Evolutionary conservation across 2,329 filamentous ascomycete genomes (phyloP).

Genomic region (Pseudogymnoascus sp.): DNA sequence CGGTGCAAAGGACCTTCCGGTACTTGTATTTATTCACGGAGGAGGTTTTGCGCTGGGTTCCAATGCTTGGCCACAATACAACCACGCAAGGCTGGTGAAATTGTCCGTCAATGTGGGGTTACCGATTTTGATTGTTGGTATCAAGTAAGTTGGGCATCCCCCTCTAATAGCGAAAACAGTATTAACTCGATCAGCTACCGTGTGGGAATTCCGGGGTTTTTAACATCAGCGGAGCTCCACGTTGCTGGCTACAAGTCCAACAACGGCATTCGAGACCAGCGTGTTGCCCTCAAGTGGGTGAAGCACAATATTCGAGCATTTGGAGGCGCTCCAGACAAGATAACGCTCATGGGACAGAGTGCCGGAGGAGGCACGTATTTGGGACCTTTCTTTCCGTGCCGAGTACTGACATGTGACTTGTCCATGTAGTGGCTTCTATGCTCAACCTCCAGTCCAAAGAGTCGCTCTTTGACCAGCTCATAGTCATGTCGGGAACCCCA

Average conservation of each 20-base stretch:
- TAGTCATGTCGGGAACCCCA: conserved; percentile 38
- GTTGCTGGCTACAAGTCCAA: conserved; percentile 39
- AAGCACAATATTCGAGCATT: conserved; percentile 29
- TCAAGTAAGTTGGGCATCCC: conserved; percentile 34
- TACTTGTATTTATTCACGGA: conserved; percentile 47
- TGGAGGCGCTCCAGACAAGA: conserved; percentile 28
- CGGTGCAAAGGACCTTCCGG: conserved; percentile 35
- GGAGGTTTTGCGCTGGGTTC: conserved; percentile 44
- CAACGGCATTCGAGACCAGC: conserved; percentile 37
- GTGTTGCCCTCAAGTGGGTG: conserved; percentile 30
- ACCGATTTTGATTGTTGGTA: conserved; percentile 40
- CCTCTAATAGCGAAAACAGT: background rate
- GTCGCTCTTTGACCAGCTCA: conserved; percentile 35
- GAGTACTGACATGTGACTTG: no score
- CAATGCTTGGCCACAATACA: conserved; percentile 46
- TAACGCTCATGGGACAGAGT: conserved; percentile 39
- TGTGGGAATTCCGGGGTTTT: conserved; percentile 36
- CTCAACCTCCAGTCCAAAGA: conserved; percentile 31
- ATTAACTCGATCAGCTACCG: conserved; percentile 36
- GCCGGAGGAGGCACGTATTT: no score
- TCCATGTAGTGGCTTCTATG: no score
- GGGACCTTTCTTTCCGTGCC: no score
- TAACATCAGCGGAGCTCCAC: conserved; percentile 42
- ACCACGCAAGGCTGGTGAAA: conserved; percentile 38
- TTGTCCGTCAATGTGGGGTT: conserved; percentile 36